A percentile compares a stretch with the other conserved stretches of the same genome.
These are phyloP conservation scores for Candida berthetii DNA, from an alignment of 805 yeast genomes.

Conservation along the genomic window DNA sequence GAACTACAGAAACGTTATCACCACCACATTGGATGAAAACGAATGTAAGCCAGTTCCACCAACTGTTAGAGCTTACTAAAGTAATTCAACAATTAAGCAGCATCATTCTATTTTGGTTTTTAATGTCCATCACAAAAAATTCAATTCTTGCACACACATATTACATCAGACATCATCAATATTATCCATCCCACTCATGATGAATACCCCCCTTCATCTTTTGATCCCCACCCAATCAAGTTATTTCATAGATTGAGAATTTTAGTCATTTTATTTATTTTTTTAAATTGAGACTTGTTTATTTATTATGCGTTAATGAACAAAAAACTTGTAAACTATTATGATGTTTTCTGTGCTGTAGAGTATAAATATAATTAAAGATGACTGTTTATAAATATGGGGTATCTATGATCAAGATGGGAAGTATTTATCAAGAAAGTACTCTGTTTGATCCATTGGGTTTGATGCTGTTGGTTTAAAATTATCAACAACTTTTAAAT, in stretches of 20 bases:
- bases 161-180: not conserved
- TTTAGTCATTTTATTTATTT: not conserved
- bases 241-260: not conserved
- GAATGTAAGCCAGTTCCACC: constrained; percentile 98
- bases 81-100: not conserved
- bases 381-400: no score
- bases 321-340: not conserved
- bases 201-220: no score
- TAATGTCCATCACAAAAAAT: no score
- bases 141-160: not conserved
- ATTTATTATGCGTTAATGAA: not conserved
- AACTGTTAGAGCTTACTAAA: constrained; percentile 86
- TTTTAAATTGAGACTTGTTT: not conserved
- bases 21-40: constrained; percentile 77
- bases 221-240: no score
- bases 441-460: constrained; percentile 9
- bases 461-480: constrained; percentile 10
- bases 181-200: no score
- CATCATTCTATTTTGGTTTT: no score
- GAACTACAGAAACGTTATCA: constrained; percentile 81
- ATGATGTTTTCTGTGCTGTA: no score
- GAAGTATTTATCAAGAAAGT: constrained; percentile 3
- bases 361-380: no score
- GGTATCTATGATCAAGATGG: not conserved
- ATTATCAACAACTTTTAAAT: constrained; percentile 4